phyloP scores from a whole-genome alignment of 2,329 filamentous ascomycete species.

The Apiospora marii region DNA sequence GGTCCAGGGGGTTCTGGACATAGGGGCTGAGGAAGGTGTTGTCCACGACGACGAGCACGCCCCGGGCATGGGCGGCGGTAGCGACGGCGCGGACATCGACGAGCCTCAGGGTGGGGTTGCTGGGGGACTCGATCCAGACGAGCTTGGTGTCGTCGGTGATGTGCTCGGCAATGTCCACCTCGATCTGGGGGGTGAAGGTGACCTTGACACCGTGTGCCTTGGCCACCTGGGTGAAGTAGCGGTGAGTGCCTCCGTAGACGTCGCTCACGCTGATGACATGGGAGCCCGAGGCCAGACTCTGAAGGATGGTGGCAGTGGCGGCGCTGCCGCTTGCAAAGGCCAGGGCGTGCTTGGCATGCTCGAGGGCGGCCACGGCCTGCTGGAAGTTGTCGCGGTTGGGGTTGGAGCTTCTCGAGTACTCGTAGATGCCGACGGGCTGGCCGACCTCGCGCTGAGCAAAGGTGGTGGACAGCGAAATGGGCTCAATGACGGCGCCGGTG shows the following conservation, averaged over 20 bases:
- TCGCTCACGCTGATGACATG: constrained; percentile 97
- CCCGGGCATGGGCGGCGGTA: constrained; percentile 82
- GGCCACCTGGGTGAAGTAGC: constrained; percentile 98
- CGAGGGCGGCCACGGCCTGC: constrained; percentile 86
- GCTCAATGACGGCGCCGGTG: constrained; percentile 94
- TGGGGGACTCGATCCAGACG: constrained; percentile 96
- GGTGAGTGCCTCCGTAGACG: constrained; percentile 96
- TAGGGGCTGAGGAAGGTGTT: constrained; percentile 98
- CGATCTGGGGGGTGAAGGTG: constrained; percentile 92
- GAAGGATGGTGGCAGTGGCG: constrained; percentile 90
- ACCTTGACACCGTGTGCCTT: constrained; percentile 93
- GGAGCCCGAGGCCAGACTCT: constrained; percentile 87
- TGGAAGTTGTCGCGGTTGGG: constrained; percentile 97
- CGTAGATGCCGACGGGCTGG: constrained; percentile 85
- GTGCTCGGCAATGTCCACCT: constrained; percentile 83
- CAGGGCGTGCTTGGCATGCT: constrained; percentile 90
- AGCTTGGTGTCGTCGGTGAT: constrained; percentile 90
- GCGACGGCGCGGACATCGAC: constrained; percentile 92
- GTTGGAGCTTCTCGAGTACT: constrained; percentile 93
- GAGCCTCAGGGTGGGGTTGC: constrained; percentile 90
- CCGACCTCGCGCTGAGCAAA: constrained; percentile 92
- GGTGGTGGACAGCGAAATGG: constrained; percentile 95
- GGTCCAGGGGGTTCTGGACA: constrained; percentile 93
- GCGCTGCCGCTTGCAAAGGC: constrained; percentile 95
- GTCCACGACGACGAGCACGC: constrained; percentile 96